Base-by-base conservation (phyloP, 2,329 filamentous ascomycete genomes). In the Fusarium buxicola region DNA sequence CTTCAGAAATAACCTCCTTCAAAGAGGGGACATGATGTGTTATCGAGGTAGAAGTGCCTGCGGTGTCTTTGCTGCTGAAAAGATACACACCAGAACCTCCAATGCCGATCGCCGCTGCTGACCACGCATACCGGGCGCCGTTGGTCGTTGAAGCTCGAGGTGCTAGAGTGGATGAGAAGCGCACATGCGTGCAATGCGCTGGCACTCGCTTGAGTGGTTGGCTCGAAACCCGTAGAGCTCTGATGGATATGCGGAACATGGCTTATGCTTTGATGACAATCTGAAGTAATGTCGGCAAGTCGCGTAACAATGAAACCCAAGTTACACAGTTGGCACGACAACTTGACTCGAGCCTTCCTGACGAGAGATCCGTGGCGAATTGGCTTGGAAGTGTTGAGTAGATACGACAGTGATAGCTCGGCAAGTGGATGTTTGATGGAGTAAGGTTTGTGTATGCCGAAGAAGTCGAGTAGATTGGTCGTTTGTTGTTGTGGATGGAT, bases 111-210 rank as follows among this genome's bases (percentile, higher is more conserved):
- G 35, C 63, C 11, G 40, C 55, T 11, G 52, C 36, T 7, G 50
- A 18, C 58, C 57, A 65, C 8, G 31, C 28, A 24, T 55, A 62
- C 8, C 54, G 38, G 24, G 35, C 44, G 2, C 35, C 40, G 12
- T 24, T 44, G 7, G 49, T 13, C 2, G 40, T 38, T 4, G 56
- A 47, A 10, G 35, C 7, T 21, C 18, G 56, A n/a, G 44, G 15
- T 15, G 63, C 39, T 9, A 50, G 41, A 1, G 65, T 58, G 0
- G 67, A 69, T 1, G 57, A 67, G 38, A 59, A 58, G 28, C 67
- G 67, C 9, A 38, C 25, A 12, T 32, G 45, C 5, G 40, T 28
- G 10, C 12, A 7, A 32, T 8, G 25, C 4, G 3, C 7, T 7
- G 53, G 31, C 27, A 36, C 43, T 38, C 49, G 55, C 44, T 49